phyloP scores from a whole-genome alignment of 306 rosid genomes.

The Cicer judaicum region DNA sequence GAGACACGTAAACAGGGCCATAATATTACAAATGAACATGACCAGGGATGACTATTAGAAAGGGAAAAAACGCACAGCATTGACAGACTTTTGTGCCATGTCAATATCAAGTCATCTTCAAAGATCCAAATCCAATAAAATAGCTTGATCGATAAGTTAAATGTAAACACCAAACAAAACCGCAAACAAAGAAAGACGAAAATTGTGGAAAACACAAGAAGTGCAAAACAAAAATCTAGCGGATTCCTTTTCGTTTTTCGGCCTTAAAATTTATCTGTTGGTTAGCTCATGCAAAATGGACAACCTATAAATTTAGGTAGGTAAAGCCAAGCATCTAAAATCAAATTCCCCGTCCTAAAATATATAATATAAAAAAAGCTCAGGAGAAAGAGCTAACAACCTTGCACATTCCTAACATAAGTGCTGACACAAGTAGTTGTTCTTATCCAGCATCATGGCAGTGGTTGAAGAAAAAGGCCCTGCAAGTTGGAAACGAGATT shows the following conservation, averaged over 20 bases:
- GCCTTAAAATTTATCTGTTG: not conserved
- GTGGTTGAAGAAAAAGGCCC: slow-evolving; percentile 44
- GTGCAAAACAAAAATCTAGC: not conserved
- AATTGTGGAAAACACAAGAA: slow-evolving; percentile 4
- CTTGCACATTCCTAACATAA: not conserved
- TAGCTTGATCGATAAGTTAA: not conserved
- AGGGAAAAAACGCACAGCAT: not conserved
- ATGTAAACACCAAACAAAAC: not conserved
- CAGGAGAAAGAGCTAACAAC: not conserved
- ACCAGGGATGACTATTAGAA: not conserved
- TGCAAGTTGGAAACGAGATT: slow-evolving; percentile 32
- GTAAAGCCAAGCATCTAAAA: slow-evolving; percentile 20
- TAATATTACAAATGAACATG: not conserved
- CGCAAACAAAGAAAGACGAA: not conserved
- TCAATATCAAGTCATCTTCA: not conserved
- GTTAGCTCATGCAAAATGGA: slow-evolving; percentile 48
- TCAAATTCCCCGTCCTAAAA: not conserved
- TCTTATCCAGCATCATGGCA: slow-evolving; percentile 37
- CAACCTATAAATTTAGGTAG: slow-evolving; percentile 19
- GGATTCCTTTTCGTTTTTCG: not conserved
- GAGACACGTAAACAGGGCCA: not conserved
- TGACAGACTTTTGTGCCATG: not conserved
- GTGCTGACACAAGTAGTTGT: not conserved
- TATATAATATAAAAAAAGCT: not conserved
- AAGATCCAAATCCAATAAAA: not conserved